phyloP scores from a whole-genome alignment of 2,329 filamentous ascomycete species.

The Phyllosticta citrichinensis region DNA sequence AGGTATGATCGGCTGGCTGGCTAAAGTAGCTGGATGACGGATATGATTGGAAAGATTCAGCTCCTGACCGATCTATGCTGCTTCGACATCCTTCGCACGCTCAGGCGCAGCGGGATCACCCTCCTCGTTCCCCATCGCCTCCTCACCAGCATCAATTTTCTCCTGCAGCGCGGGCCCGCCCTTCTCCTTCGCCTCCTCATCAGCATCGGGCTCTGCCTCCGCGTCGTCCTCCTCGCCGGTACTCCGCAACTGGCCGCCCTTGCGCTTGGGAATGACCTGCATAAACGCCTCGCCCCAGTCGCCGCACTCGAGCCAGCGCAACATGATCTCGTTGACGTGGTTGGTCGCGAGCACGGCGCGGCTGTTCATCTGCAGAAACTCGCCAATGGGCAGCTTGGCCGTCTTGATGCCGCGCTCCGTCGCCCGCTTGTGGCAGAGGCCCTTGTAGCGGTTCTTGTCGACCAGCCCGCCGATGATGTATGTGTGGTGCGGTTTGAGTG shows the following conservation, averaged over 20 bases:
- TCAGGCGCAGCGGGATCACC: no score
- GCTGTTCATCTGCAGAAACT: constrained; percentile 85
- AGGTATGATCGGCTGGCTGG: no score
- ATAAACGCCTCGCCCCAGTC: constrained; percentile 90
- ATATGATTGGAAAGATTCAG: no score
- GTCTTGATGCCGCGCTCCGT: constrained; percentile 68
- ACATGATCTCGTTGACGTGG: constrained; percentile 94
- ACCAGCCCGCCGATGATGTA: constrained; percentile 94
- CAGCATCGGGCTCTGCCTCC: neutral
- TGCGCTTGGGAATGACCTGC: constrained; percentile 79
- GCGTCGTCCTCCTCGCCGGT: constrained; percentile 14
- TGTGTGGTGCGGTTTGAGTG: constrained; percentile 75
- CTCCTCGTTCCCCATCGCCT: neutral
- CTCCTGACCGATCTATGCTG: no score
- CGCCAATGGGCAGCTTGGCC: constrained; percentile 86
- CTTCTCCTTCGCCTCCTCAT: neutral
- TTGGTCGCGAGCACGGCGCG: constrained; percentile 84
- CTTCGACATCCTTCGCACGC: no score
- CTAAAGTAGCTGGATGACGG: no score
- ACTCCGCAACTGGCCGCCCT: constrained; percentile 60
- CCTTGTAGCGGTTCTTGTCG: constrained; percentile 94
- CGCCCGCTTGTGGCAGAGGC: constrained; percentile 79
- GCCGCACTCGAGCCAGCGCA: constrained; percentile 78
- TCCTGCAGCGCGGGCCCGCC: neutral
- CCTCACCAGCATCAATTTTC: neutral